Evolutionary conservation across 768 basidiomycete genomes (phyloP).

Genomic region (Pluteus cervinus): DNA sequence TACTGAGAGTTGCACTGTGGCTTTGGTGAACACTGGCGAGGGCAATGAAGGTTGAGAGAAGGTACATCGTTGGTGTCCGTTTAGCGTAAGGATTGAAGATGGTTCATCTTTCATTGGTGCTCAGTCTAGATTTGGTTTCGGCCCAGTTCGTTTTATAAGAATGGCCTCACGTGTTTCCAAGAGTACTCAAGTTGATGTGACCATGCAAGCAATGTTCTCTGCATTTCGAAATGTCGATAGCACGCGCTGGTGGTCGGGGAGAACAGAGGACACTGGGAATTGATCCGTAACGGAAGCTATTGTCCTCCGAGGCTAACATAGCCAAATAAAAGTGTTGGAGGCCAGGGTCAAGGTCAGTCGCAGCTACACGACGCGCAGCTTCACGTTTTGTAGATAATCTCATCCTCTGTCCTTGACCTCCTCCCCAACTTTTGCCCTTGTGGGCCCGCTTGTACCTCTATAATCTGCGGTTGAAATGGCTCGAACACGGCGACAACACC

Average conservation of each 20-base stretch:
- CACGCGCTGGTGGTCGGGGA: background rate
- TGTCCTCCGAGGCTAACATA: constrained; percentile 12
- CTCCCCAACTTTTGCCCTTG: background rate
- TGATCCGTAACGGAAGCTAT: constrained; percentile 1
- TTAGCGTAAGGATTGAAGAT: background rate
- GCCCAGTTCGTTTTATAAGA: no score
- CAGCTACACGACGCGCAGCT: background rate
- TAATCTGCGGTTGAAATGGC: background rate
- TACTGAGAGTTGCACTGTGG: constrained; percentile 14
- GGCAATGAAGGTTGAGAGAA: constrained; percentile 19
- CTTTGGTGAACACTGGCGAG: constrained; percentile 13
- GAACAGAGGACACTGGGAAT: background rate
- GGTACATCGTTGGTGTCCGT: constrained; percentile 3
- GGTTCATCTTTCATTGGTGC: no score
- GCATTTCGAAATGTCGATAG: background rate
- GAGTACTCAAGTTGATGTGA: no score
- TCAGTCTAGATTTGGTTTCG: no score
- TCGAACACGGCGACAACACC: background rate
- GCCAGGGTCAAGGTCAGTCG: constrained; percentile 1
- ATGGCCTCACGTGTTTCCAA: no score
- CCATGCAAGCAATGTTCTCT: no score
- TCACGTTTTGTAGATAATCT: background rate
- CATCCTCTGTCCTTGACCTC: background rate
- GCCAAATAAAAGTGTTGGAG: constrained; percentile 4
- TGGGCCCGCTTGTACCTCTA: background rate